phyloP scores from a whole-genome alignment of 2,329 filamentous ascomycete genomes.

The Aspergillus candidus region DNA sequence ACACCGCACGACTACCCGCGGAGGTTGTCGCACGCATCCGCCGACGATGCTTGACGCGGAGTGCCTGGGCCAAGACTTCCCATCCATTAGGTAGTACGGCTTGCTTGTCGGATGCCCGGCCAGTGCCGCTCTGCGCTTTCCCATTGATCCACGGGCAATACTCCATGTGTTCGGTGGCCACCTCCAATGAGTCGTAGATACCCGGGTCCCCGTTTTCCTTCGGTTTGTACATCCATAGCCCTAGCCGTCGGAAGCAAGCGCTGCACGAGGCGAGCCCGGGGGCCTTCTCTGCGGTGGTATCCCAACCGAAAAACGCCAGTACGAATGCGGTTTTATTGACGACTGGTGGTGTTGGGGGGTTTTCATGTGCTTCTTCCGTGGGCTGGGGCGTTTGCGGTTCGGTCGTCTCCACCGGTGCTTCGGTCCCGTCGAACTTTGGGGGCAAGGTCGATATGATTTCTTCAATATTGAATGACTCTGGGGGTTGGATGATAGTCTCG shows the following conservation, averaged over 20 bases:
- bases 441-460: conserved; percentile 26
- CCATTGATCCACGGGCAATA: conserved; percentile 77
- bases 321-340: conserved; percentile 60
- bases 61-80: conserved; percentile 39
- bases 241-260: conserved; percentile 80
- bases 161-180: conserved; percentile 67
- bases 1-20: conserved; percentile 24
- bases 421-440: conserved; percentile 14
- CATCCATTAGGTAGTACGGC: conserved; percentile 39
- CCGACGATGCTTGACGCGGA: conserved; percentile 36
- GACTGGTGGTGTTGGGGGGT: conserved; percentile 7
- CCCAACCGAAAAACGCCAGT: conserved; percentile 70
- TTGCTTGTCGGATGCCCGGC: conserved; percentile 25
- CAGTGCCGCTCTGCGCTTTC: conserved; percentile 50
- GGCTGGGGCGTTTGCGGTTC: conserved; percentile 9
- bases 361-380: conserved; percentile 5
- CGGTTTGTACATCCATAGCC: conserved; percentile 88
- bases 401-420: conserved; percentile 11
- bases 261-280: conserved; percentile 69
- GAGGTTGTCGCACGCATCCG: conserved; percentile 23
- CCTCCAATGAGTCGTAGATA: conserved; percentile 53
- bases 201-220: conserved; percentile 51
- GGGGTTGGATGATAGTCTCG: conserved; percentile 24
- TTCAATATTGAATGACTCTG: conserved; percentile 28
- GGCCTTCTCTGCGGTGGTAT: conserved; percentile 44